Conservation (phyloP, 2,329 filamentous ascomycete species). For the Alternaria sp. region DNA sequence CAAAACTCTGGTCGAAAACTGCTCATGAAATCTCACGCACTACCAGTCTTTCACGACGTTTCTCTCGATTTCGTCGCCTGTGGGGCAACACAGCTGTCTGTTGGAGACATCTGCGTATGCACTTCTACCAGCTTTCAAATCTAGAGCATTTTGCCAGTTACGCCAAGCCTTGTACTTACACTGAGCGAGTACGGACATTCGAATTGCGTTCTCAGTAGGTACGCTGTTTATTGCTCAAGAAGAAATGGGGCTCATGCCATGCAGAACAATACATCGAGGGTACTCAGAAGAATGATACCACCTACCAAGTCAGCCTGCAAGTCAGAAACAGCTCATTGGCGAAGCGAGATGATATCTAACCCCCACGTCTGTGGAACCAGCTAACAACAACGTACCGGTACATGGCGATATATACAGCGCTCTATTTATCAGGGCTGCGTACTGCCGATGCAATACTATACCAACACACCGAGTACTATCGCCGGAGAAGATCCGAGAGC, state of each 20-base stretch:
- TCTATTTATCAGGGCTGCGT: constrained; percentile 6
- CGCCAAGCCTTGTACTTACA: background rate
- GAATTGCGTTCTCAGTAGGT: background rate
- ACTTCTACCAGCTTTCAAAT: background rate
- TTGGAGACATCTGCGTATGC: too few relatives aligned
- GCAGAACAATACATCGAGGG: background rate
- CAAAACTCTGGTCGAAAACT: background rate
- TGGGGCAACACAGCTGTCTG: too few relatives aligned
- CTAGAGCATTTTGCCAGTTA: background rate
- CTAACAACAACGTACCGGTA: constrained; percentile 18
- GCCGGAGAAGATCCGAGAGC: constrained; percentile 23
- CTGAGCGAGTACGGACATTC: background rate
- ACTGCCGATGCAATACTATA: constrained; percentile 15
- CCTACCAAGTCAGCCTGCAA: background rate
- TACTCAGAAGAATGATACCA: background rate
- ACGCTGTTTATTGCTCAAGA: background rate
- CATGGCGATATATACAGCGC: constrained; percentile 15
- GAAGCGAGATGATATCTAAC: background rate
- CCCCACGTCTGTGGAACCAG: constrained; percentile 13
- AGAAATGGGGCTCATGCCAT: background rate
- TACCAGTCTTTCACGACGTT: background rate
- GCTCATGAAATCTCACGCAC: background rate
- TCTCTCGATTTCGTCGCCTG: background rate
- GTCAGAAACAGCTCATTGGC: background rate
- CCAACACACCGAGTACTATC: constrained; percentile 26